Base-by-base conservation (phyloP, 805 yeast genomes). In the Wickerhamomyces chambardii region DNA sequence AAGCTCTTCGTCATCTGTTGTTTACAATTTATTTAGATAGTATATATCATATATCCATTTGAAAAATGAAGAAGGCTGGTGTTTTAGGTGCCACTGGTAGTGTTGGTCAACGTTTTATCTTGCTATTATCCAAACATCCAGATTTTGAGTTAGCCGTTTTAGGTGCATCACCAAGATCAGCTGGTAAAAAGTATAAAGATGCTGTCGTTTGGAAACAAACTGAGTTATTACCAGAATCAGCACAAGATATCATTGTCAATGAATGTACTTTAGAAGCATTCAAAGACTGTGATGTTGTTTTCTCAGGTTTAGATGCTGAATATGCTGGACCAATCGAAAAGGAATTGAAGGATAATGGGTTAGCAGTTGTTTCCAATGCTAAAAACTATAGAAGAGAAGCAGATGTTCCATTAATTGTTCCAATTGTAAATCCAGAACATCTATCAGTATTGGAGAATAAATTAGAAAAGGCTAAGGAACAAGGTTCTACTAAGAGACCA, bases 1-100 rank as follows among this genome's bases (percentile, higher is more conserved):
- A n/a, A n/a, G n/a, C n/a, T n/a, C n/a, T n/a, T n/a, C n/a, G n/a
- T n/a, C n/a, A n/a, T n/a, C n/a, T n/a, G n/a, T n/a, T n/a, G n/a
- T n/a, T n/a, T n/a, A n/a, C n/a, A n/a, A n/a, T n/a, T n/a, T n/a
- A n/a, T n/a, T n/a, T n/a, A n/a, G n/a, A n/a, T n/a, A n/a, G n/a
- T n/a, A n/a, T n/a, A n/a, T n/a, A n/a, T n/a, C n/a, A n/a, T n/a
- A n/a, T n/a, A n/a, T n/a, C n/a, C n/a, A n/a, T n/a, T n/a, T n/a
- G n/a, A n/a, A 24, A 6, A 24, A 24, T 24, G 27, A 66, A 63
- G 54, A 54, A 63, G 37, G 73, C 71, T 46, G 98, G 98, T 66
- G 97, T 92, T 48, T 69, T 90, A 42, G 98, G 98, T 34, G 97
- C 97, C 46, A 90, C 98, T 11, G 98, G 98, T 35, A 79, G 95